Evolutionary conservation across 352 stramenopile genomes (phyloP), one percentile per base, ranked within the genome.

Genomic region (Discostella stelligera): DNA sequence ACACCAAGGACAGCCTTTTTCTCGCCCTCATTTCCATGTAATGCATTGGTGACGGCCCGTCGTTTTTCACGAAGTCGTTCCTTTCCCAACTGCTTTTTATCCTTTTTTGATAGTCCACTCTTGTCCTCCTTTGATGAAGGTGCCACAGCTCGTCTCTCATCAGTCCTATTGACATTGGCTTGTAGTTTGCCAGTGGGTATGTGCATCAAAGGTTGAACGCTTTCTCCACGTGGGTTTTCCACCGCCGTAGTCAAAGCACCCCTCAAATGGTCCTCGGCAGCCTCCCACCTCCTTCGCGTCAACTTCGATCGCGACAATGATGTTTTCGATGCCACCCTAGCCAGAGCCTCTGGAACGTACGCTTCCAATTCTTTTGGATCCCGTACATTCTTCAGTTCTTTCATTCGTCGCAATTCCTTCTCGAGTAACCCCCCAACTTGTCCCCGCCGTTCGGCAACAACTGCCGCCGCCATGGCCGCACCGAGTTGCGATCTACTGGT

Each of bases 191-290:
- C 39, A n/a, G 37, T 39, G 11, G 71, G 70, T 10, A 80, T 10
- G 54, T 48, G 58, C 4, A 61, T 52, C 32, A 82, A 58, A 13
- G 67, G 46, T 16, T 13, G 16, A 16, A 81, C 66, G 50, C 61
- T 66, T 52, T 81, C 64, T 25, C 87, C 87, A 59, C 85, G 58
- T 56, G 87, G 87, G 80, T 90, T 89, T 0, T 79, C 60, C 32
- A 90, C 79, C 0, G 87, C 76, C 8, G 72, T 90, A 44, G 64
- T 30, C 21, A 91, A 64, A 9, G 87, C 82, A 55, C 75, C 64
- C 53, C 84, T 52, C 46, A 93, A 80, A 83, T 93, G 87, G 9
- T 85, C 68, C 74, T 91, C 81, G 4, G 85, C 85, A 39, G 77
- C 82, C 32, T 89, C 80, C 87, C 85, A 91, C 52, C 72, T 74